Evolutionary conservation across 148 eudicot genomes (phyloP).

Genomic region (Vaccinium vitisidaea): DNA sequence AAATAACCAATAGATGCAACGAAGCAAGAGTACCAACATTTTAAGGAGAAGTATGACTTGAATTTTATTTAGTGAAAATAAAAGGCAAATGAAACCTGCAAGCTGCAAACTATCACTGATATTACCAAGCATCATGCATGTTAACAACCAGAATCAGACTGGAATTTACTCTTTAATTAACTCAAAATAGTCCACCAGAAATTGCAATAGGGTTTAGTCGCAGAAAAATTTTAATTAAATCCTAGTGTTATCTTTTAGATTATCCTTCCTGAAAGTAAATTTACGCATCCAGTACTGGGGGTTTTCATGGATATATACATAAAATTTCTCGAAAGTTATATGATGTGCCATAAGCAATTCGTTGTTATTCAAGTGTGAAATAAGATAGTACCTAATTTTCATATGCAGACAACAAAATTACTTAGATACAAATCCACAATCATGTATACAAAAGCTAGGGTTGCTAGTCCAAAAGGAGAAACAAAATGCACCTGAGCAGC

Average conservation of each 20-base stretch:
- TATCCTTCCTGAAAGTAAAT: neutral
- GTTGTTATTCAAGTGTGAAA: neutral
- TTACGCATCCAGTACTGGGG: neutral
- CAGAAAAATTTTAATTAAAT: neutral
- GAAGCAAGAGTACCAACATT: neutral
- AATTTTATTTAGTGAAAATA: neutral
- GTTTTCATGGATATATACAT: neutral
- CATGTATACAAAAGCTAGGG: neutral
- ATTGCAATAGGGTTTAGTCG: neutral
- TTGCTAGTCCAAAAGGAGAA: conserved; percentile 5
- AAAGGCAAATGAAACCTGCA: neutral
- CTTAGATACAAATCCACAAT: neutral
- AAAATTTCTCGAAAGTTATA: too few relatives aligned
- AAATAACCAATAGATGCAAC: neutral
- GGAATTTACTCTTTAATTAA: neutral
- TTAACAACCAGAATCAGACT: neutral
- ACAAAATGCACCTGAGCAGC: conserved; percentile 28
- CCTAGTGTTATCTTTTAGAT: neutral
- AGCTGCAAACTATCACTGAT: neutral
- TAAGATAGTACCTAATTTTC: neutral
- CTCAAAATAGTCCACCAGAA: neutral
- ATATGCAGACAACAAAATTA: neutral
- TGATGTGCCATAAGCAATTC: neutral
- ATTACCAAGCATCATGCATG: neutral
- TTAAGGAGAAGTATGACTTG: neutral